Evolutionary conservation across 805 yeast species (phyloP), one percentile per base, ranked within the genome.

Genomic region (Myxozyma geophila): DNA sequence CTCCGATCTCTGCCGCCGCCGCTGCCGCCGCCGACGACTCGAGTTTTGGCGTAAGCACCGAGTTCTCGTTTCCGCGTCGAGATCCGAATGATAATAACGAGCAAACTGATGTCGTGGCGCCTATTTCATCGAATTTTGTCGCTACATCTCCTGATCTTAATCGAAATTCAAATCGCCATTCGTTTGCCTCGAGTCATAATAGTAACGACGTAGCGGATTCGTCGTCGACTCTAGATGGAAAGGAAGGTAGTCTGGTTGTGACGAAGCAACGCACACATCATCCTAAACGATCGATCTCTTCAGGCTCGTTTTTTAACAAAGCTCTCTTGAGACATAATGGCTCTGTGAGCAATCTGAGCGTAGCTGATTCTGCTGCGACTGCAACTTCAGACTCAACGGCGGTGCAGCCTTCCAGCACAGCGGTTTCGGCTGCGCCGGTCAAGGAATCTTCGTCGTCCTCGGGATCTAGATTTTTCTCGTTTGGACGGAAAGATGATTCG

Each of bases 231-330:
- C 23, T 8, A 8, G 57, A 28, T 5, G 48, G 48, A 10, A 53
- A 41, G 28, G 48, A 55, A n/a, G 15, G 15, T 13, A 23, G 44
- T 19, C 52, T 44, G 12, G 2, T 52, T 2, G 39, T 55, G 6
- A 19, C 59, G 19, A 55, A 55, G 33, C 53, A 39, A 6, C 59
- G 59, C 21, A 47, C 53, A 17, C 65, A 62, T 51, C 54, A 40
- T 28, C 49, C 60, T 17, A 61, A 56, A 23, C 54, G 65, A 13
- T 62, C 65, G 17, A 39, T 62, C 19, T 62, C 65, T 13, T 57
- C 65, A 19, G 61, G 52, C 13, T 62, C 65, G 58, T 54, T 59
- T 28, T 59, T 59, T 33, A 44, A 52, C 23, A 44, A 37, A 17
- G 51, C 58, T 40, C 49, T 59, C 21, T 48, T 37, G 12, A 48